Percentiles rank a stretch among this genome's conserved stretches.
phyloP scores from a whole-genome alignment of 306 rosid species.

The Acacia confusa region DNA sequence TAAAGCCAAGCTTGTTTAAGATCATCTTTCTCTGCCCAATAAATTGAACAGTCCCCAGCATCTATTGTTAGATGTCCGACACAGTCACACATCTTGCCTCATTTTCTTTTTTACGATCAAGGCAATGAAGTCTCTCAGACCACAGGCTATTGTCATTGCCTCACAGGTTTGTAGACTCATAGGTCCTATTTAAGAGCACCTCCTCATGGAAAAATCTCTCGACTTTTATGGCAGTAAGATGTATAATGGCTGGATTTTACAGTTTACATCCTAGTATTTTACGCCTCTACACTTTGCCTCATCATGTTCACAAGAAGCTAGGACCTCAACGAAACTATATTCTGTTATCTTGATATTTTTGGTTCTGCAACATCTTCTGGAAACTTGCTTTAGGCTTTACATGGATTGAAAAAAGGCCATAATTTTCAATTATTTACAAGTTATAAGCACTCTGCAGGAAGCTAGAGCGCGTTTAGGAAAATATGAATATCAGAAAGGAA shows the following conservation, averaged over 20 bases:
- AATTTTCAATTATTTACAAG: neutral
- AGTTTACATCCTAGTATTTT: neutral
- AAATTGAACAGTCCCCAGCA: neutral
- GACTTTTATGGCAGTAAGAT: neutral
- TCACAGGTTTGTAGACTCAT: neutral
- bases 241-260: neutral
- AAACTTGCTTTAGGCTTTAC: neutral
- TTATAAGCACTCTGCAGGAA: slow-evolving; percentile 62
- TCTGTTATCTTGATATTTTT: neutral
- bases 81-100: neutral
- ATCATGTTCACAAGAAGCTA: neutral
- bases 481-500: slow-evolving; percentile 94
- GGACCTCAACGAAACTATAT: neutral
- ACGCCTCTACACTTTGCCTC: neutral
- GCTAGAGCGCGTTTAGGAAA: slow-evolving; percentile 93
- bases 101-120: slow-evolving; percentile 1
- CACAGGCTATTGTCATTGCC: neutral
- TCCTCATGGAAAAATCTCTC: neutral
- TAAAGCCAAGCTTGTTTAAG: slow-evolving; percentile 3
- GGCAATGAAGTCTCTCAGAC: slow-evolving; percentile 13
- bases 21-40: slow-evolving; percentile 12
- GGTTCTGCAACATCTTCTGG: neutral
- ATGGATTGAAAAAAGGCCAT: neutral
- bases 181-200: neutral
- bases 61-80: slow-evolving; percentile 4